A percentile compares a stretch with the other conserved stretches of the same genome.
Evolutionary conservation across 192 early-diverging fungal genomes (phyloP).

Genomic region (Backusella tarrabulga): DNA sequence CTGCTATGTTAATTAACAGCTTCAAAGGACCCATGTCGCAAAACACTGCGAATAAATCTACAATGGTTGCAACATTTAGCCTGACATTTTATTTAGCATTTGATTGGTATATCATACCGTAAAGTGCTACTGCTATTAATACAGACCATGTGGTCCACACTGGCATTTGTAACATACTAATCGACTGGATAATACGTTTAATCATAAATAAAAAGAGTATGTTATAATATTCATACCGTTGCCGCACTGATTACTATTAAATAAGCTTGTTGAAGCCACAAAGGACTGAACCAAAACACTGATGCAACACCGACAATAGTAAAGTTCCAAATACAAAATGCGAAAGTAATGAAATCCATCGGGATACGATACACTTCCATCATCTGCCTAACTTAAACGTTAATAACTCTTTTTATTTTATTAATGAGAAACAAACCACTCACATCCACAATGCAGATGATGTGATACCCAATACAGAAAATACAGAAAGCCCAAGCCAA

Average conservation of each 20-base stretch:
- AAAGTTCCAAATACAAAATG: slow-evolving; percentile 74
- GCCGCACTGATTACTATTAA: slow-evolving; percentile 67
- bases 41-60: slow-evolving; percentile 76
- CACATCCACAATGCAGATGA: slow-evolving; percentile 6
- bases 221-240: slow-evolving; percentile 50
- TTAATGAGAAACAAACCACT: not conserved
- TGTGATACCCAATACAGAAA: not conserved
- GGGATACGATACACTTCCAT: slow-evolving; percentile 46
- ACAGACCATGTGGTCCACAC: slow-evolving; percentile 74
- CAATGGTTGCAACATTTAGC: not conserved
- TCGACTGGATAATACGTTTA: slow-evolving; percentile 47
- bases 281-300: slow-evolving; percentile 78
- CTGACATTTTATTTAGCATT: not conserved
- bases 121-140: slow-evolving; percentile 65
- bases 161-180: slow-evolving; percentile 53
- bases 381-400: slow-evolving; percentile 15
- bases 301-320: slow-evolving; percentile 55
- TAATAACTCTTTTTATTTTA: not conserved
- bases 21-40: slow-evolving; percentile 78
- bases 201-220: not conserved
- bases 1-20: slow-evolving; percentile 66
- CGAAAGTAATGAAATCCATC: slow-evolving; percentile 65
- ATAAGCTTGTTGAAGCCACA: slow-evolving; percentile 71
- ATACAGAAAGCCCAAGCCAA: slow-evolving; percentile 9
- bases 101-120: slow-evolving; percentile 47